These are phyloP conservation scores for Diaporthe vaccinii DNA, from an alignment of 2,329 filamentous ascomycete species.

Conservation along the genomic window DNA sequence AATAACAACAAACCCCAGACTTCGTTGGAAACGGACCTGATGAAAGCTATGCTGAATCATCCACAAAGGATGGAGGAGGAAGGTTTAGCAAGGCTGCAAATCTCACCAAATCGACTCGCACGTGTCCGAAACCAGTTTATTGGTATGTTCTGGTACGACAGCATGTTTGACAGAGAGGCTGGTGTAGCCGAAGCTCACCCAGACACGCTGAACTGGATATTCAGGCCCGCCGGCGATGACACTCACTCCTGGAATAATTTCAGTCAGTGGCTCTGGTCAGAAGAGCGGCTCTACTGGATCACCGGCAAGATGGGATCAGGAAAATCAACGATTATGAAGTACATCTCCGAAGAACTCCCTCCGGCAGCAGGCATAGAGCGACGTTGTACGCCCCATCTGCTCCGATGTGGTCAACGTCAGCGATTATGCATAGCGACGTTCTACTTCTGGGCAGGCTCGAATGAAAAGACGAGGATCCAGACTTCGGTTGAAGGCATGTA, in stretches of 20 bases:
- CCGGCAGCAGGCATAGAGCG: not conserved
- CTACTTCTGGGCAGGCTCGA: slow-evolving; percentile 1
- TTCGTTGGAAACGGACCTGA: not conserved
- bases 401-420: not conserved
- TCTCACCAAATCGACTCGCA: not conserved
- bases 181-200: not conserved
- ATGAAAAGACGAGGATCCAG: not conserved
- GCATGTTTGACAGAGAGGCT: not conserved
- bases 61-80: fast-evolving
- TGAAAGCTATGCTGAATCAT: fast-evolving
- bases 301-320: slow-evolving; percentile 15
- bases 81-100: not conserved
- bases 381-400: not conserved
- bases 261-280: not conserved
- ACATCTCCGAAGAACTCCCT: not conserved
- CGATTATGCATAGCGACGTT: not conserved
- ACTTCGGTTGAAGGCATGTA: not conserved
- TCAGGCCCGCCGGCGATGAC: not conserved
- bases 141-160: not conserved
- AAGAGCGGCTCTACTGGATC: slow-evolving; percentile 3
- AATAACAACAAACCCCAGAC: not conserved
- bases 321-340: slow-evolving; percentile 9
- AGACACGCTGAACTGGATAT: not conserved
- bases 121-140: not conserved
- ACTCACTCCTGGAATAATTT: not conserved